phyloP scores from a whole-genome alignment of 345 rosid species.

The Microcos paniculata region DNA sequence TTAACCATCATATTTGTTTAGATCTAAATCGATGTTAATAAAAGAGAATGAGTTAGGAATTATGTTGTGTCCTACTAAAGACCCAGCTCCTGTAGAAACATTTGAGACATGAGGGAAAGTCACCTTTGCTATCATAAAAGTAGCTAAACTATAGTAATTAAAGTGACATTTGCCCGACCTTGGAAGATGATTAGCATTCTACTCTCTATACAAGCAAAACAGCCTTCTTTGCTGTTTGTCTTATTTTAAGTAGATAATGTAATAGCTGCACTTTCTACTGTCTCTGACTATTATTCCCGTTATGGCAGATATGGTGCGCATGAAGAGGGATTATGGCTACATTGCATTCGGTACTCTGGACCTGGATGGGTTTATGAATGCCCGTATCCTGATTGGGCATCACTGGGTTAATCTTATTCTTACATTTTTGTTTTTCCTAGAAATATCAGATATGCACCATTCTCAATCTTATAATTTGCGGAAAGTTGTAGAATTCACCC shows the following conservation, averaged over 20 bases:
- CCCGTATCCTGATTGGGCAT: constrained; percentile 77
- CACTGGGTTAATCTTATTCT: constrained; percentile 22
- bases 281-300: constrained; percentile 5
- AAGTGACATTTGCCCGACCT: not conserved
- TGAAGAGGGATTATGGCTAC: constrained; percentile 81
- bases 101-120: not conserved
- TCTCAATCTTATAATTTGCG: constrained; percentile 5
- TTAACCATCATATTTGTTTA: not conserved
- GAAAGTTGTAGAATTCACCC: not conserved
- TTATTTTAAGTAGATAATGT: not conserved
- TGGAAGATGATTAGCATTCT: not conserved
- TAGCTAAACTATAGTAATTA: not conserved
- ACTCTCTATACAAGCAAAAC: not conserved
- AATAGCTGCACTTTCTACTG: not conserved
- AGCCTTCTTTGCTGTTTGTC: not conserved
- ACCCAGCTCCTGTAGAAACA: not conserved
- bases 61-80: not conserved
- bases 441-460: not conserved
- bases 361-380: constrained; percentile 79
- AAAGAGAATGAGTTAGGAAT: not conserved
- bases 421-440: not conserved
- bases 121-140: not conserved
- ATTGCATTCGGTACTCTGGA: constrained; percentile 73
- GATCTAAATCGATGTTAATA: not conserved
- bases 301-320: constrained; percentile 57